phyloP scores from a whole-genome alignment of 331 rosid genomes.

The Arachis monticola region DNA sequence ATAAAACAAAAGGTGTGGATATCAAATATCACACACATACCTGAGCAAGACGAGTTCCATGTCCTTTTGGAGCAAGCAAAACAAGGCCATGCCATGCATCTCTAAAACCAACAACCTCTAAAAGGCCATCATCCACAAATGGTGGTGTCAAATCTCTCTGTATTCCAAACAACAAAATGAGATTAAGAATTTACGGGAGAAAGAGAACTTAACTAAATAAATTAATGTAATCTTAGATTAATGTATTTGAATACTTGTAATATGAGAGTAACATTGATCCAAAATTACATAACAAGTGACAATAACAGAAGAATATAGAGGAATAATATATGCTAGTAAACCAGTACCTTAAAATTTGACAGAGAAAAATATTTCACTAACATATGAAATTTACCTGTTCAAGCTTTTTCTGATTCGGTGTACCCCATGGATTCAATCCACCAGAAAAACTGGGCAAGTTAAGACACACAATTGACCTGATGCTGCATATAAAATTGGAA shows the following conservation, averaged over 20 bases:
- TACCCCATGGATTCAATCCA: slow-evolving; percentile 96
- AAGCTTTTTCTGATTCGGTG: slow-evolving; percentile 57
- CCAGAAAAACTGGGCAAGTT: slow-evolving; percentile 99
- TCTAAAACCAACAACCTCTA: slow-evolving; percentile 95
- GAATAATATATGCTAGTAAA: background rate
- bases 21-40: slow-evolving; percentile 39
- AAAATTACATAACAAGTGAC: too few species aligned
- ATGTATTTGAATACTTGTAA: too few species aligned
- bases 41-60: slow-evolving; percentile 99
- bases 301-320: too few species aligned
- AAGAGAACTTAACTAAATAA: too few species aligned
- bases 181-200: too few species aligned
- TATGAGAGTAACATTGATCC: too few species aligned
- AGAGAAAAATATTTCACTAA: slow-evolving; percentile 2
- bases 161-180: slow-evolving; percentile 33
- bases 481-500: slow-evolving; percentile 57
- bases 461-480: slow-evolving; percentile 88
- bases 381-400: slow-evolving; percentile 53
- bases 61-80: slow-evolving; percentile 87
- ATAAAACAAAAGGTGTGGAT: too few species aligned
- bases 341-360: slow-evolving; percentile 3
- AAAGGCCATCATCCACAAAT: slow-evolving; percentile 85
- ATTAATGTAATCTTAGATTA: too few species aligned
- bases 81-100: slow-evolving; percentile 99
- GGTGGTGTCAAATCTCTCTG: slow-evolving; percentile 83